Percentiles rank a stretch among this genome's conserved stretches.
Evolutionary conservation across 2,329 filamentous ascomycete species (phyloP).

Genomic region (Chaetothyriales sp.): DNA sequence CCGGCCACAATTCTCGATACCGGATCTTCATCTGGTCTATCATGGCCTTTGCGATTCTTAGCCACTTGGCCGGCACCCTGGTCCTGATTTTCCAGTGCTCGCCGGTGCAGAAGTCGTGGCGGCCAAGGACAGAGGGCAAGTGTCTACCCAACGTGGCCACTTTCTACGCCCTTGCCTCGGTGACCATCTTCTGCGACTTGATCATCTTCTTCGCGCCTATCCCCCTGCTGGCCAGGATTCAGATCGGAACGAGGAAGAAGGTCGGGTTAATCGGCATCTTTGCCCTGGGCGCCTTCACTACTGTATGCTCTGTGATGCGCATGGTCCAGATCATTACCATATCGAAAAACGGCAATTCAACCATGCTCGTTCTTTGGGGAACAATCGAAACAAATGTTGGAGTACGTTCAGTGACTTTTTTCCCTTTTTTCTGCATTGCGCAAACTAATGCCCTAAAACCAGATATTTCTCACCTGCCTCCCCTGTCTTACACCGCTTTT

Average conservation of each 20-base stretch:
- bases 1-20: slow-evolving; percentile 33
- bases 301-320: slow-evolving; percentile 38
- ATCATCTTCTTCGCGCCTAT: slow-evolving; percentile 37
- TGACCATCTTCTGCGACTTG: slow-evolving; percentile 38
- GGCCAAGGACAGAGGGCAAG: slow-evolving; percentile 25
- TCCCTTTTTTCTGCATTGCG: background rate
- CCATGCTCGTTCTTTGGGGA: slow-evolving; percentile 42
- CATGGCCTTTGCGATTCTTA: slow-evolving; percentile 30
- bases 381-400: slow-evolving; percentile 44
- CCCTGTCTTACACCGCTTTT: slow-evolving; percentile 22
- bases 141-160: slow-evolving; percentile 35
- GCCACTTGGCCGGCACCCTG: slow-evolving; percentile 36
- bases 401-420: slow-evolving; percentile 23
- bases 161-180: slow-evolving; percentile 38
- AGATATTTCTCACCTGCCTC: slow-evolving; percentile 25
- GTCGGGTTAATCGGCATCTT: slow-evolving; percentile 38
- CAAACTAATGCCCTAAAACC: slow-evolving; percentile 1
- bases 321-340: slow-evolving; percentile 35
- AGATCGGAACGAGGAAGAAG: slow-evolving; percentile 36
- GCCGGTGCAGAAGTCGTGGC: slow-evolving; percentile 37
- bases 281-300: slow-evolving; percentile 40
- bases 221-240: slow-evolving; percentile 35
- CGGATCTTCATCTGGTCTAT: slow-evolving; percentile 31
- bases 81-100: slow-evolving; percentile 37
- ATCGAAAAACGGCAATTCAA: slow-evolving; percentile 39